These are phyloP conservation scores for Penicillium simplicissimum DNA, from an alignment of 495 filamentous ascomycete genomes.

Conservation along the genomic window DNA sequence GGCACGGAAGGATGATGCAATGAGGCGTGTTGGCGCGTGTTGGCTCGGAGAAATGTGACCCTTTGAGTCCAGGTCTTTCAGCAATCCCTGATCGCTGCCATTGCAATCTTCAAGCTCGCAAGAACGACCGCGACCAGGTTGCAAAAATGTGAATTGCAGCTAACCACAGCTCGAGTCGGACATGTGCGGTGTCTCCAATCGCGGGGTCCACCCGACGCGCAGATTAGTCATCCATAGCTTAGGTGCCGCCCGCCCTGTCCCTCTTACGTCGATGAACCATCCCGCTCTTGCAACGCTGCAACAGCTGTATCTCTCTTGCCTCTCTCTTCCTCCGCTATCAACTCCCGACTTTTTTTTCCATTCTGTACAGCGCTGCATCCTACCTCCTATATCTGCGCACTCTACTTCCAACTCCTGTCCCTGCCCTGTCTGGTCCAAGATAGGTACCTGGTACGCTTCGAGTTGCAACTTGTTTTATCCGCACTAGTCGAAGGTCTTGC, in stretches of 20 bases:
- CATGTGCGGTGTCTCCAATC: slow-evolving; percentile 2
- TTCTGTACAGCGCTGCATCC: slow-evolving; percentile 9
- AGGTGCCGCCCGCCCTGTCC: slow-evolving; percentile 23
- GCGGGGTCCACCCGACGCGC: slow-evolving; percentile 11
- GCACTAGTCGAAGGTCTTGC: slow-evolving; percentile 52
- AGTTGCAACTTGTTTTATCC: slow-evolving; percentile 32
- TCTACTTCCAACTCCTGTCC: slow-evolving; percentile 14
- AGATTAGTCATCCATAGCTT: slow-evolving; percentile 24
- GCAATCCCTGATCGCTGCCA: not conserved
- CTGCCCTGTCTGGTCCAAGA: slow-evolving; percentile 22
- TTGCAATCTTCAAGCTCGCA: not conserved
- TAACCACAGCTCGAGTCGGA: not conserved
- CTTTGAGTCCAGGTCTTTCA: not conserved
- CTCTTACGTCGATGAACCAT: slow-evolving; percentile 43
- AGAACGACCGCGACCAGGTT: not conserved
- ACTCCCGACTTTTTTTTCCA: slow-evolving; percentile 3
- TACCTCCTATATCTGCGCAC: slow-evolving; percentile 20
- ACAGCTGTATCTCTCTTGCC: slow-evolving; percentile 22
- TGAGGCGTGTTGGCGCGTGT: not conserved
- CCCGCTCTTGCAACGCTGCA: slow-evolving; percentile 18
- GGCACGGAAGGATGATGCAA: not conserved
- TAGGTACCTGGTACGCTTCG: slow-evolving; percentile 40
- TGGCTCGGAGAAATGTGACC: not conserved
- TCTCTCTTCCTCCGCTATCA: slow-evolving; percentile 15
- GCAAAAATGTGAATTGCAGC: not conserved